Evolutionary conservation across 768 basidiomycete species (phyloP).

Genomic region (Boletus insuetus): DNA sequence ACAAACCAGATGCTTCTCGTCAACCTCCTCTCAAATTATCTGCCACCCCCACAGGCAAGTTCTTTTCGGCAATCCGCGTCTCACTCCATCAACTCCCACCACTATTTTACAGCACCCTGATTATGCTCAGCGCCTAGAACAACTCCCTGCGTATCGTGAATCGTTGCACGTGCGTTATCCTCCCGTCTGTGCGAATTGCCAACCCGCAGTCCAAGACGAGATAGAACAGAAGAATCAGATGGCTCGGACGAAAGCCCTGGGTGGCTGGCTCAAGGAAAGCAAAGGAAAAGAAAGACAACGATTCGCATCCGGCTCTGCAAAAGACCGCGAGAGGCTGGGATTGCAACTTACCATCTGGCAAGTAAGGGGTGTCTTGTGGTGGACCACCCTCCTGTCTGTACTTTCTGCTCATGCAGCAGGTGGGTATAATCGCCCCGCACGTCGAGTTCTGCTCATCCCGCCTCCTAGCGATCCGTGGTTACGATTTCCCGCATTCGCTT

Average conservation of each 20-base stretch:
- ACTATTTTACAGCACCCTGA: conserved; percentile 60
- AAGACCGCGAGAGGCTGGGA: conserved; percentile 43
- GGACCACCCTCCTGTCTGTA: conserved; percentile 41
- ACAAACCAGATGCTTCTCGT: conserved; percentile 90
- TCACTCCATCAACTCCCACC: background rate
- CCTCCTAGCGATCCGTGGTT: conserved; percentile 20
- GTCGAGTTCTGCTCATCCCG: background rate
- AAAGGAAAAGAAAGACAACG: conserved; percentile 62
- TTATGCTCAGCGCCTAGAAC: conserved; percentile 58
- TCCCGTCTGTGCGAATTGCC: conserved; percentile 75
- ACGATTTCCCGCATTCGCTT: conserved; percentile 17
- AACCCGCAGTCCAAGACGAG: conserved; percentile 78
- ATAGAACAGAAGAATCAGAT: conserved; percentile 76
- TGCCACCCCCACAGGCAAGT: conserved; percentile 73
- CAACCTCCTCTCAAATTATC: conserved; percentile 86
- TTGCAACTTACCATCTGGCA: conserved; percentile 64
- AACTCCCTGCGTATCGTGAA: conserved; percentile 67
- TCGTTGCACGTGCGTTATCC: conserved; percentile 83
- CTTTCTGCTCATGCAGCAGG: conserved; percentile 45
- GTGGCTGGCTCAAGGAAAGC: conserved; percentile 64
- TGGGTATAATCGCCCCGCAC: conserved; percentile 28
- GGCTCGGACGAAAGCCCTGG: conserved; percentile 76
- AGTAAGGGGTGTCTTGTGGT: conserved; percentile 68
- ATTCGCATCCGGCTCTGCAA: conserved; percentile 40
- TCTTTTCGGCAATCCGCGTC: background rate